A percentile compares a stretch with the other conserved stretches of the same genome.
Conservation (phyloP, 352 stramenopile species). For the Hyaloperonospora brassicae region DNA sequence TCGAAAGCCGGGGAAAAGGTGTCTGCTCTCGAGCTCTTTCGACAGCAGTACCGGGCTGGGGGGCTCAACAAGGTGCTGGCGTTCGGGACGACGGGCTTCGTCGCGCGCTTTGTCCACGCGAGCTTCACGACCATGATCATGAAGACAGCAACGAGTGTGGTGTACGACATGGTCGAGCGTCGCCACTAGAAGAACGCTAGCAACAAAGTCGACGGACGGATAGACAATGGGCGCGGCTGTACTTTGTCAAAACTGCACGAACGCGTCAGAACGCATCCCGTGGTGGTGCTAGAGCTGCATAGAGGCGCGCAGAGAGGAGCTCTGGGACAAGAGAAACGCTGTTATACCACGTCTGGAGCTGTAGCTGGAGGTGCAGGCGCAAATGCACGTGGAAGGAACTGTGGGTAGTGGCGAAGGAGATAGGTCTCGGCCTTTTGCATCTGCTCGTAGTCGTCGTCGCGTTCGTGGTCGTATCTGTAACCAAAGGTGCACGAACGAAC, state of each 20-base stretch:
- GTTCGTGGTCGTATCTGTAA: constrained; percentile 74
- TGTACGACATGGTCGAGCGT: constrained; percentile 73
- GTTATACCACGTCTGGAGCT: constrained; percentile 6
- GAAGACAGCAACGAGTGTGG: constrained; percentile 78
- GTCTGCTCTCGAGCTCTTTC: constrained; percentile 64
- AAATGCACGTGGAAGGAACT: constrained; percentile 35
- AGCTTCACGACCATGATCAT: constrained; percentile 89
- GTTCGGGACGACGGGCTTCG: constrained; percentile 80
- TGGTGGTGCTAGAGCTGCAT: too few species aligned
- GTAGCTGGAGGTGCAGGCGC: constrained; percentile 4
- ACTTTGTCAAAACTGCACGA: too few species aligned
- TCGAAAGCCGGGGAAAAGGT: constrained; percentile 83
- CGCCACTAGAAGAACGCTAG: constrained; percentile 17
- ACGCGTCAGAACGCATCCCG: too few species aligned
- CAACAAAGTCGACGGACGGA: not conserved
- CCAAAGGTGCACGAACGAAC: not conserved
- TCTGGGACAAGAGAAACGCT: not conserved
- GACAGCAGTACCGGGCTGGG: constrained; percentile 59
- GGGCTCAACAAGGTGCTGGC: constrained; percentile 69
- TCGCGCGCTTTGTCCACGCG: constrained; percentile 60
- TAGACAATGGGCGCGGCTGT: too few species aligned
- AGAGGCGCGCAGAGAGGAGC: too few species aligned
- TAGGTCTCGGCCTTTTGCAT: constrained; percentile 70
- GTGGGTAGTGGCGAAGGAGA: constrained; percentile 46
- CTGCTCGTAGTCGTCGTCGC: constrained; percentile 61